Base-by-base conservation (phyloP, 257 asterid genomes). In the Nicotiana paniculata region DNA sequence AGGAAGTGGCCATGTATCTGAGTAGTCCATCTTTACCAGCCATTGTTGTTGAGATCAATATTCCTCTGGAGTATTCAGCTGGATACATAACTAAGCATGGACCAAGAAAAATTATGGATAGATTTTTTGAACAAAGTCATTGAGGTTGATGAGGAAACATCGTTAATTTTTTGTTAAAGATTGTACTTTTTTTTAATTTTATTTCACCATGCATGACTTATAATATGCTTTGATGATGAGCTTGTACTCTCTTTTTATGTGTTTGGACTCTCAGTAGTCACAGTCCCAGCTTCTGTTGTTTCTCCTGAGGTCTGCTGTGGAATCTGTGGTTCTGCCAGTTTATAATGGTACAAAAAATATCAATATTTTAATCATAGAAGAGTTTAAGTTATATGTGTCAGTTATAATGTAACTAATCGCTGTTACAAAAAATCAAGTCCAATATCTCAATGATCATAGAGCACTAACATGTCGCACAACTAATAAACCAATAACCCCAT, bases 241-340 rank as follows among this genome's bases (percentile, higher is more conserved):
- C 62, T 39, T 33, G 61, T 72, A 72, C 79, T 48, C 63, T 72
- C 58, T 85, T 66, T 37, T 43, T 85, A 93, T 30, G 97, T 88
- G 55, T 89, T 90, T 4, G 97, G 91, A 81, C 90, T 89, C 35
- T 93, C 91, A 51, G 93, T 85, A 80, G 96, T 82, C 75, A 85
- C 92, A 9, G 85, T 85, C 17, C 91, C 91, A 33, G 86, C 90
- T 87, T 91, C 97, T 11, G 83, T 77, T 43, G 92, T 85, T 83
- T 93, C 90, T 35, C 88, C 89, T 43, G 97, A 87, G 18, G 91
- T 87, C 66, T 91, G 92, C 61, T 86, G 95, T 18, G 91, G 90
- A 69, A 79, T 90, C 37, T 82, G 89, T 43, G 93, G 88, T 87
- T 92, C 98, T 91, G 92, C 83, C 32, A 21, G 55, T 64, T 43